These are phyloP conservation scores for Tylopilus subfusipes DNA, from an alignment of 768 basidiomycete species.

Conservation along the genomic window DNA sequence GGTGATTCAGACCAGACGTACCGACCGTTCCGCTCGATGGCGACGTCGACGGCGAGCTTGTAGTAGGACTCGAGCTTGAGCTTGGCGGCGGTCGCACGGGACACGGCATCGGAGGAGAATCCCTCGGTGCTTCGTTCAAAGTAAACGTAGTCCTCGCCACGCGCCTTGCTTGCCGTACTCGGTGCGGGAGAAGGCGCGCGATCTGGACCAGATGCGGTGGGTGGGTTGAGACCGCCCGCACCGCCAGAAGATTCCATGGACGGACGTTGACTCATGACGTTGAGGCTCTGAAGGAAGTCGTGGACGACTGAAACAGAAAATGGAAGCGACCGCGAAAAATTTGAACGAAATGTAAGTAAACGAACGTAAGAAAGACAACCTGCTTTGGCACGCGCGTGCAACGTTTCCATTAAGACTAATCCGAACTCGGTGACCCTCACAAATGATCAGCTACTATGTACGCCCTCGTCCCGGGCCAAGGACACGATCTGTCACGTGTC, in stretches of 20 bases:
- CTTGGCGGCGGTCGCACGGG: slow-evolving; percentile 89
- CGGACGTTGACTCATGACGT: slow-evolving; percentile 30
- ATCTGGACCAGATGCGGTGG: slow-evolving; percentile 19
- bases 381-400: slow-evolving; percentile 3
- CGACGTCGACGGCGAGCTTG: slow-evolving; percentile 95
- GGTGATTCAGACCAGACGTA: slow-evolving; percentile 32
- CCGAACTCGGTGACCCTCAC: too few species aligned
- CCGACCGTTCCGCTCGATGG: slow-evolving; percentile 94
- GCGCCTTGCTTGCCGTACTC: slow-evolving; percentile 29
- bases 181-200: slow-evolving; percentile 30
- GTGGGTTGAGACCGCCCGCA: slow-evolving; percentile 15
- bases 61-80: slow-evolving; percentile 97
- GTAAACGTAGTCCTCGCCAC: slow-evolving; percentile 75
- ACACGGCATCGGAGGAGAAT: slow-evolving; percentile 84
- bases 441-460: too few species aligned
- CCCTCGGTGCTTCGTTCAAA: slow-evolving; percentile 83
- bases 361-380: slow-evolving; percentile 26
- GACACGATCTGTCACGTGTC: not conserved
- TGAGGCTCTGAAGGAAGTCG: slow-evolving; percentile 6
- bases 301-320: not conserved
- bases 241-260: slow-evolving; percentile 27
- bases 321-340: slow-evolving; percentile 9
- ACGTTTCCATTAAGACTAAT: not conserved
- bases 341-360: slow-evolving; percentile 12
- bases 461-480: too few species aligned